phyloP scores from a whole-genome alignment of 2,329 filamentous ascomycete genomes.

The Sclerotinia glacialis region DNA sequence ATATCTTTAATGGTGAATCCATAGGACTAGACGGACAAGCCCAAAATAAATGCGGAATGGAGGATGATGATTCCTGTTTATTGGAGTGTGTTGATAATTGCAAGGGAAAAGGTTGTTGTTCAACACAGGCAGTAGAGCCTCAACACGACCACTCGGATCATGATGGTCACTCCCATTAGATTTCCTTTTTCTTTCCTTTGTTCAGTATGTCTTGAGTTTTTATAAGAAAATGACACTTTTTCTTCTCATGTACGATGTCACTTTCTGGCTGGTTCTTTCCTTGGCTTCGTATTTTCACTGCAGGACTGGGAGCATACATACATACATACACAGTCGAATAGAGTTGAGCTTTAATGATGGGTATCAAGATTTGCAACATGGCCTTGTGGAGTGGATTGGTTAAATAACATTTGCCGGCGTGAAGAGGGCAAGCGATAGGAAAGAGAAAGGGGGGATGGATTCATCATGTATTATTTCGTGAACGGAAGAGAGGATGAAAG shows the following conservation, averaged over 20 bases:
- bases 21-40: conserved; percentile 34
- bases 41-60: conserved; percentile 32
- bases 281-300: not conserved
- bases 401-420: not conserved
- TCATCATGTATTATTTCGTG: not conserved
- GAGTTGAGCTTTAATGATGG: conserved; percentile 7
- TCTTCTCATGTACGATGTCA: not conserved
- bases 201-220: not conserved
- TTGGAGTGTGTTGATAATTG: conserved; percentile 40
- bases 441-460: not conserved
- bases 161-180: conserved; percentile 37
- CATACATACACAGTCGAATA: not conserved
- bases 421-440: not conserved
- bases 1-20: conserved; percentile 26
- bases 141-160: conserved; percentile 35
- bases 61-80: conserved; percentile 36
- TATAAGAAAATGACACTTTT: no score
- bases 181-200: not conserved
- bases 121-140: conserved; percentile 29
- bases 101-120: conserved; percentile 39
- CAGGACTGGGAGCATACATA: not conserved
- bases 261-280: not conserved
- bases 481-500: not conserved
- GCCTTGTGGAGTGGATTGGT: not conserved
- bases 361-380: not conserved